Conservation (phyloP, 2,329 filamentous ascomycete genomes). For the Cladophialophora exuberans region DNA sequence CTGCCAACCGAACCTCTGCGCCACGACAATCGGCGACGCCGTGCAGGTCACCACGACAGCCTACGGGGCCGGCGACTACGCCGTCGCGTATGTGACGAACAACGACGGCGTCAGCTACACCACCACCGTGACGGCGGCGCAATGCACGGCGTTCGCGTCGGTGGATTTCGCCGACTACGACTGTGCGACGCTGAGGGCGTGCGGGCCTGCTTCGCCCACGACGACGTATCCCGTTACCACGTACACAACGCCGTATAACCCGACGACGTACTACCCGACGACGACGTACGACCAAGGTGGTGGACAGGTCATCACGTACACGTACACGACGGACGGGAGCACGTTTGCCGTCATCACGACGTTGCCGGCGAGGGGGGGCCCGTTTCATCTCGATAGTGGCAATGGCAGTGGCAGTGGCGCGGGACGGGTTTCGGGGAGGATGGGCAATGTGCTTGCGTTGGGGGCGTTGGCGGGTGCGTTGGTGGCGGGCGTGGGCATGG, state of each 20-base stretch:
- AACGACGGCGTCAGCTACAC: slow-evolving; percentile 1
- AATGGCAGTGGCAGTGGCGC: slow-evolving; percentile 1
- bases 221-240: slow-evolving; percentile 4
- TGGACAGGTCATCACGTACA: slow-evolving; percentile 9
- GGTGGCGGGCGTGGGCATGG: slow-evolving; percentile 6
- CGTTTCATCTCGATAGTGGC: slow-evolving; percentile 9
- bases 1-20: slow-evolving; percentile 7
- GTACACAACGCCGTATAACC: no score
- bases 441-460: neutral
- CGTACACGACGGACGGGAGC: slow-evolving; percentile 9
- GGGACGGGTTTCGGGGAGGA: neutral
- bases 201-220: neutral
- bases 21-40: neutral
- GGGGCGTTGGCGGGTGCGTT: slow-evolving; percentile 1
- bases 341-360: slow-evolving; percentile 10
- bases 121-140: slow-evolving; percentile 1
- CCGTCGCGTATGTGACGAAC: slow-evolving; percentile 7
- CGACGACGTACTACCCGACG: neutral
- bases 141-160: neutral
- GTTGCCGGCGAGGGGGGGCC: slow-evolving; percentile 1
- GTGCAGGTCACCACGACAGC: slow-evolving; percentile 6
- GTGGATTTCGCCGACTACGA: neutral
- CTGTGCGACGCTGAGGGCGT: neutral
- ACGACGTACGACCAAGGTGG: no score
- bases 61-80: slow-evolving; percentile 1